phyloP scores from a whole-genome alignment of 768 basidiomycete genomes.

The Stropharia rugosoannulata region DNA sequence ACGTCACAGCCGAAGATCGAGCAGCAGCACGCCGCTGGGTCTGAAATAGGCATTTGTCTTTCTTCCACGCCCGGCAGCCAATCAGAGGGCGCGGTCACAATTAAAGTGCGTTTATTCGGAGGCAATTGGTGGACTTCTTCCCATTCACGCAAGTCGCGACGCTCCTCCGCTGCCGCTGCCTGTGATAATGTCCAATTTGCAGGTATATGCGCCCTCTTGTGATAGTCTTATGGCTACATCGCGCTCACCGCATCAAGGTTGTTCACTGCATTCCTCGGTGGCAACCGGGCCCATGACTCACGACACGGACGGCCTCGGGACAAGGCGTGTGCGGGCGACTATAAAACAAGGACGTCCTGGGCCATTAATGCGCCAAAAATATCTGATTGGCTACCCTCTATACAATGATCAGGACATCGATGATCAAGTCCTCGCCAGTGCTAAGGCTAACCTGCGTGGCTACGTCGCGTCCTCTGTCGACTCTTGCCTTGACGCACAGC shows the following conservation, averaged over 20 bases:
- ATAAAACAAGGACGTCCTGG: slow-evolving; percentile 3
- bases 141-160: not conserved
- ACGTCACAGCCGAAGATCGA: no score
- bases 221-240: no score
- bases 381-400: not conserved
- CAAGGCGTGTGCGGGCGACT: not conserved
- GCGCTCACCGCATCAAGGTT: no score
- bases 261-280: not conserved
- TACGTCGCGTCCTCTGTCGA: not conserved
- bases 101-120: no score
- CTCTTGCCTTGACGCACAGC: not conserved
- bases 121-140: not conserved
- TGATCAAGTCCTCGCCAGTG: slow-evolving; percentile 12
- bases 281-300: not conserved
- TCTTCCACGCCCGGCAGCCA: not conserved
- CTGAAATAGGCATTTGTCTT: not conserved
- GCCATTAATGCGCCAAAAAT: not conserved
- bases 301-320: not conserved
- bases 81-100: no score
- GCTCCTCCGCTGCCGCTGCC: not conserved
- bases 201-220: not conserved
- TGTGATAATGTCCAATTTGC: not conserved
- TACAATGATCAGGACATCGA: slow-evolving; percentile 17
- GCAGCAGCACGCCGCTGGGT: not conserved
- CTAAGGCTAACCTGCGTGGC: slow-evolving; percentile 6